phyloP scores from a whole-genome alignment of 129 eudicot genomes.

The Saussurea involucrata region DNA sequence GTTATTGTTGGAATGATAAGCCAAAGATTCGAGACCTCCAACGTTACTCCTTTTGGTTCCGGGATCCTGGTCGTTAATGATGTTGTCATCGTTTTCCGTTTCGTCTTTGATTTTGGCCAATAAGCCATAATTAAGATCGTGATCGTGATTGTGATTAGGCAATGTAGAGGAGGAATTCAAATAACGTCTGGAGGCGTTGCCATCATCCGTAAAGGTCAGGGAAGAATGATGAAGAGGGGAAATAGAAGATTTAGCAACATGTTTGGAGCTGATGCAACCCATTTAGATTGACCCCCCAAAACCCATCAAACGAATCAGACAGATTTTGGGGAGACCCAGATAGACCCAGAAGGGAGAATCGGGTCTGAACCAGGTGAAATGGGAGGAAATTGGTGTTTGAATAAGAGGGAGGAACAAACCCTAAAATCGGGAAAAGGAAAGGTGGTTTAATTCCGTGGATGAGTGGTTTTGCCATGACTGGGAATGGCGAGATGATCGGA shows the following conservation, averaged over 20 bases:
- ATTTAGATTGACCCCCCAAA: slow-evolving; percentile 50
- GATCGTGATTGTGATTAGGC: neutral
- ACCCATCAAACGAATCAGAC: slow-evolving; percentile 59
- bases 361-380: slow-evolving; percentile 25
- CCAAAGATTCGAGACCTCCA: neutral
- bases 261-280: slow-evolving; percentile 84
- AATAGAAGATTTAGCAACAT: slow-evolving; percentile 27
- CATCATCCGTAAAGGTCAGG: slow-evolving; percentile 1
- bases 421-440: slow-evolving; percentile 14
- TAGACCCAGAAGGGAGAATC: slow-evolving; percentile 39
- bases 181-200: too few species aligned
- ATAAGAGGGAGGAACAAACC: slow-evolving; percentile 1
- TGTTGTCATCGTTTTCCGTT: slow-evolving; percentile 18
- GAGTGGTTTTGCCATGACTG: slow-evolving; percentile 9
- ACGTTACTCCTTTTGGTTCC: neutral
- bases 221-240: slow-evolving; percentile 41
- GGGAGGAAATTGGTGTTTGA: neutral
- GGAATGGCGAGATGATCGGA: slow-evolving; percentile 34
- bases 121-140: slow-evolving; percentile 1
- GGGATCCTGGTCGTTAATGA: slow-evolving; percentile 8
- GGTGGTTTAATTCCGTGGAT: neutral
- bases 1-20: neutral
- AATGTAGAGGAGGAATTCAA: slow-evolving; percentile 8
- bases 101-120: slow-evolving; percentile 33
- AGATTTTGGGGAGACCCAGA: slow-evolving; percentile 42